Evolutionary conservation across 768 basidiomycete genomes (phyloP).

Genomic region (Sporobolomyces pararoseus): DNA sequence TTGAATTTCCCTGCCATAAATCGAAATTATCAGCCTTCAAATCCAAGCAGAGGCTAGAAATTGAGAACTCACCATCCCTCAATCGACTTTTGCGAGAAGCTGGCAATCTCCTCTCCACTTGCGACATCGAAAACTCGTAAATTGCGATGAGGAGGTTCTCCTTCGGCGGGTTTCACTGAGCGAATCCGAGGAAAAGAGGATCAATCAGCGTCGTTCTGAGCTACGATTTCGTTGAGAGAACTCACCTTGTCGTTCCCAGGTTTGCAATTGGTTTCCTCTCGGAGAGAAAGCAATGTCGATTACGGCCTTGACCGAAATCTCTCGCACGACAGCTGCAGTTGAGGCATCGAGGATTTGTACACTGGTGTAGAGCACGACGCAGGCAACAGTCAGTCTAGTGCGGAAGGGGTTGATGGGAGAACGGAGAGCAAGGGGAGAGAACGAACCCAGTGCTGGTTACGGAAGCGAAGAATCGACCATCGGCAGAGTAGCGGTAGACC

Average conservation of each 20-base stretch:
- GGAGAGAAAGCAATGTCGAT: conserved; percentile 89
- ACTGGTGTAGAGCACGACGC: conserved; percentile 51
- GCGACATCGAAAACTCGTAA: conserved; percentile 81
- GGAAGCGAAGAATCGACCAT: conserved; percentile 44
- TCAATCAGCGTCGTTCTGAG: neutral
- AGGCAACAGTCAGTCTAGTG: too few relatives aligned
- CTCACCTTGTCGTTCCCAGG: conserved; percentile 83
- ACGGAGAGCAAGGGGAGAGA: neutral
- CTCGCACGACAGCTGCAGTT: conserved; percentile 65
- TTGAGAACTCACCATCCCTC: conserved; percentile 65
- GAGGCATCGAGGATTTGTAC: conserved; percentile 73
- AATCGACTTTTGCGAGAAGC: conserved; percentile 83
- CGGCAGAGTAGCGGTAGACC: conserved; percentile 43
- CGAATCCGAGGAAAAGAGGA: neutral
- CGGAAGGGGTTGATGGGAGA: neutral
- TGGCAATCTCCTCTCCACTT: conserved; percentile 77
- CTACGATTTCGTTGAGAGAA: neutral
- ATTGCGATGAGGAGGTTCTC: conserved; percentile 80
- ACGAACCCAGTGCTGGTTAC: conserved; percentile 39
- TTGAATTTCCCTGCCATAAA: conserved; percentile 67
- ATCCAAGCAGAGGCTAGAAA: too few relatives aligned
- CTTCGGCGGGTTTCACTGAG: conserved; percentile 79
- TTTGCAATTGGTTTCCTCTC: conserved; percentile 84
- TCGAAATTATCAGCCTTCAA: too few relatives aligned
- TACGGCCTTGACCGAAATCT: conserved; percentile 69